These are phyloP conservation scores for Nakaseomyces sp. DNA, from an alignment of 1,139 yeast genomes.

Conservation along the genomic window DNA sequence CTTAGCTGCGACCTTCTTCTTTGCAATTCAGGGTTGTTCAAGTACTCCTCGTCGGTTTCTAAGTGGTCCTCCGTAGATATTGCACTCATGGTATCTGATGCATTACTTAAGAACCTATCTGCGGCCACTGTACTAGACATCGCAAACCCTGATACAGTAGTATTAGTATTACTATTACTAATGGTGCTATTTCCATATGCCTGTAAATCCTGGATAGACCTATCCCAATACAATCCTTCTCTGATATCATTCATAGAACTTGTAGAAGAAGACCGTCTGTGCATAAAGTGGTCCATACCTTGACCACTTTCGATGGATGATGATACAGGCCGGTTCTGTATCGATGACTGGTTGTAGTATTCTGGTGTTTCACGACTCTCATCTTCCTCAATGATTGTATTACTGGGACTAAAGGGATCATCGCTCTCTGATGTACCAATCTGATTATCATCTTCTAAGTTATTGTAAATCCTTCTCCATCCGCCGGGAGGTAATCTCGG, in stretches of 20 bases:
- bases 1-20: constrained; percentile 29
- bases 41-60: constrained; percentile 28
- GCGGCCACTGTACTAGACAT: constrained; percentile 2
- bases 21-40: constrained; percentile 26
- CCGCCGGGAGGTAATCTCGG: constrained; percentile 31
- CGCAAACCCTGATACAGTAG: not conserved
- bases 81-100: not conserved
- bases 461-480: constrained; percentile 27
- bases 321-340: constrained; percentile 1
- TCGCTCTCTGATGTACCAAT: not conserved
- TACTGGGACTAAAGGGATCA: constrained; percentile 2
- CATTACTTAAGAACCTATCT: not conserved
- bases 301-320: not conserved
- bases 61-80: constrained; percentile 13
- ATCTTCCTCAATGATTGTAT: constrained; percentile 10
- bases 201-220: constrained; percentile 24
- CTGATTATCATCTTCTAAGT: constrained; percentile 9
- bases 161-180: not conserved
- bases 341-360: not conserved
- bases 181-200: not conserved
- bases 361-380: constrained; percentile 10
- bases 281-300: constrained; percentile 7
- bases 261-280: constrained; percentile 7
- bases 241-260: constrained; percentile 12
- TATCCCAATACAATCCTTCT: constrained; percentile 29